Percentiles rank a stretch among this genome's conserved stretches.
phyloP scores from a whole-genome alignment of 1,139 yeast genomes.

The Lizanozyma gosingica region DNA sequence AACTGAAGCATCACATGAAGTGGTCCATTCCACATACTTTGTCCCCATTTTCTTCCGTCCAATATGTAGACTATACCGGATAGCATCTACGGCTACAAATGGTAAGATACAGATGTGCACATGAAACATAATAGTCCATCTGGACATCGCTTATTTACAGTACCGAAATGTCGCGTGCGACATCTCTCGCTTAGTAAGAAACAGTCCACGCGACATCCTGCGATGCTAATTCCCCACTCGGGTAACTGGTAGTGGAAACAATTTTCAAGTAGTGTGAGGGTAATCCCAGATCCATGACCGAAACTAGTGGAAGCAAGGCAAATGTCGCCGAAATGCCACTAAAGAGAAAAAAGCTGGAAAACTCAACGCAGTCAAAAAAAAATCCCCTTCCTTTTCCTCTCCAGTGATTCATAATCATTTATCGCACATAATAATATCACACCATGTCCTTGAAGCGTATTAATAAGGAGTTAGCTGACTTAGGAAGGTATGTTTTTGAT shows the following conservation, averaged over 20 bases:
- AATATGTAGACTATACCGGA: no score
- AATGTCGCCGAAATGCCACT: neutral
- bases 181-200: no score
- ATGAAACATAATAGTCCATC: no score
- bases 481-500: conserved; percentile 84
- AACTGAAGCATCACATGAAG: no score
- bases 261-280: neutral
- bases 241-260: neutral
- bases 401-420: neutral
- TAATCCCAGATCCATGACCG: neutral
- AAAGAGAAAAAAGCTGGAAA: neutral
- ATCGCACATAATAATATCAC: conserved; percentile 1
- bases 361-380: neutral
- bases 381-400: neutral
- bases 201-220: neutral
- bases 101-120: no score
- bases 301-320: neutral
- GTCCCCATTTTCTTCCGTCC: no score
- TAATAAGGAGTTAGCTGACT: conserved; percentile 88
- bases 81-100: no score
- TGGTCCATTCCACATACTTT: no score
- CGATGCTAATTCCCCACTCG: neutral
- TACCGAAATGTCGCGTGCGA: no score
- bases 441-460: conserved; percentile 88
- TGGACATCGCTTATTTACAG: no score